phyloP scores from a whole-genome alignment of 2,329 filamentous ascomycete species.

The Fusarium torreyae region DNA sequence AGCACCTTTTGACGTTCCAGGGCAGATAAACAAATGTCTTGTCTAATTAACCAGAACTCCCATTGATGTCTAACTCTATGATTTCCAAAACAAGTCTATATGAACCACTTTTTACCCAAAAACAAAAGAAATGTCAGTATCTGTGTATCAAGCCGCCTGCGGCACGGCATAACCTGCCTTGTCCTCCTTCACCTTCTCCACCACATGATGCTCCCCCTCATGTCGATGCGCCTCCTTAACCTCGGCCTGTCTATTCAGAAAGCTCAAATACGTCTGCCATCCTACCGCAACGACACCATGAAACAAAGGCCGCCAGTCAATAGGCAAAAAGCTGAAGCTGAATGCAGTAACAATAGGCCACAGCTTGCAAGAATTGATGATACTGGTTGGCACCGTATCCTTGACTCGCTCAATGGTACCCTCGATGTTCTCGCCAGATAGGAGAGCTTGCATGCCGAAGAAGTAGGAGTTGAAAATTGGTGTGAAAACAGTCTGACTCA shows the following conservation, averaged over 20 bases:
- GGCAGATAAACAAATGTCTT: no score
- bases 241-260: constrained; percentile 82
- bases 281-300: constrained; percentile 84
- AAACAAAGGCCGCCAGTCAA: constrained; percentile 86
- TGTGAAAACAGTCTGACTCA: constrained; percentile 87
- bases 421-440: constrained; percentile 75
- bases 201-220: background rate
- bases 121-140: constrained; percentile 3
- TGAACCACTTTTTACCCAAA: background rate
- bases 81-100: constrained; percentile 10
- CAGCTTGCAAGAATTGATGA: constrained; percentile 85
- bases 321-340: constrained; percentile 85
- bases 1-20: no score
- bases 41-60: constrained; percentile 13
- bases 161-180: constrained; percentile 1
- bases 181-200: background rate
- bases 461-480: constrained; percentile 89
- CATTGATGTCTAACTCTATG: constrained; percentile 8
- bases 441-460: constrained; percentile 82
- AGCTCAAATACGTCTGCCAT: constrained; percentile 93
- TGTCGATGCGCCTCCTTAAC: constrained; percentile 37
- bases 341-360: constrained; percentile 92
- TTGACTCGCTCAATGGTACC: constrained; percentile 80
- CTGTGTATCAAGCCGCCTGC: constrained; percentile 18
- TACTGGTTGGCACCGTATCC: constrained; percentile 82